Evolutionary conservation across 1,284 basidiomycete species (phyloP).

Genomic region (Tremellales sp.): DNA sequence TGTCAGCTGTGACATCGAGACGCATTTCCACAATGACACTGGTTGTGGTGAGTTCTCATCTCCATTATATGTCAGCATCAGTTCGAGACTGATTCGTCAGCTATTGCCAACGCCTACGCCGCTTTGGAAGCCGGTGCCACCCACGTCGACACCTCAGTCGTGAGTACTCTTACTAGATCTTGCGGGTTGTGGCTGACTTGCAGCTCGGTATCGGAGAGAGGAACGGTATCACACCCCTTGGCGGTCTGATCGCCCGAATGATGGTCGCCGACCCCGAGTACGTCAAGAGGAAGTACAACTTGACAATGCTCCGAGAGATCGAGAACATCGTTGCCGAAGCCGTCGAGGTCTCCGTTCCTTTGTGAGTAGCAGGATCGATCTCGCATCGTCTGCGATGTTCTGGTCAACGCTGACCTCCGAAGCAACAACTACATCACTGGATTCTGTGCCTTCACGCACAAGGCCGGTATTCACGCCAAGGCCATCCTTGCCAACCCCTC

Average conservation of each 20-base stretch:
- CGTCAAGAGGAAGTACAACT: constrained; percentile 99
- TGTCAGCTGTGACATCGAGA: constrained; percentile 94
- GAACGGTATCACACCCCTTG: constrained; percentile 97
- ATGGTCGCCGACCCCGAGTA: constrained; percentile 90
- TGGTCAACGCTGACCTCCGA: neutral
- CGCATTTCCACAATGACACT: constrained; percentile 99
- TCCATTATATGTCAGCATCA: too few species aligned
- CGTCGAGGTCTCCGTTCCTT: constrained; percentile 96
- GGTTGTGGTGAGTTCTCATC: constrained; percentile 67
- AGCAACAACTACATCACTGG: constrained; percentile 63
- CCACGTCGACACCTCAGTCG: constrained; percentile 89
- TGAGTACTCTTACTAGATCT: constrained; percentile 44
- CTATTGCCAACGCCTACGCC: constrained; percentile 98
- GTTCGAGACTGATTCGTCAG: constrained; percentile 48
- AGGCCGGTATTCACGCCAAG: constrained; percentile 99
- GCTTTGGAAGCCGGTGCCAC: constrained; percentile 98
- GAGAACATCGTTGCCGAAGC: constrained; percentile 99
- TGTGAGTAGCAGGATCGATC: constrained; percentile 47
- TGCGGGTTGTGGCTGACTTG: constrained; percentile 55
- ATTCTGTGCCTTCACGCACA: constrained; percentile 99
- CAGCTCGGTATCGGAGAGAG: constrained; percentile 94
- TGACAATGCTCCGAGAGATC: constrained; percentile 93
- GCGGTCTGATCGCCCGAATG: constrained; percentile 93
- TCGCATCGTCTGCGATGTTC: neutral
- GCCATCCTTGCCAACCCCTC: constrained; percentile 99